Base-by-base conservation (phyloP, 2,329 filamentous ascomycete genomes). In the Aspergillus spinulosporus region DNA sequence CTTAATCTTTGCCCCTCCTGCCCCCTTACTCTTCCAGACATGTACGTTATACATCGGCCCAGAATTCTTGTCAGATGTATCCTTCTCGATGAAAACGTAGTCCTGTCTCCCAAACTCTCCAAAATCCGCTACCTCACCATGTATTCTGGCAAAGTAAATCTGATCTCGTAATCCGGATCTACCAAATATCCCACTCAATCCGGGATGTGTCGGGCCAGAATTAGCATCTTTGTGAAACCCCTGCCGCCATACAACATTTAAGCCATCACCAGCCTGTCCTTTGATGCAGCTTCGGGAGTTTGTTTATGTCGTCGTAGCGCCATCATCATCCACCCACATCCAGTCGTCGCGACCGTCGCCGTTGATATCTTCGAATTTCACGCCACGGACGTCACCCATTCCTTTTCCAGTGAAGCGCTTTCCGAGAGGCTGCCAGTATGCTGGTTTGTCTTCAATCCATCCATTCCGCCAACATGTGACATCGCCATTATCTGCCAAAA, bases 381-480 rank as follows among this genome's bases (percentile, higher is more conserved):
- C 52, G 26, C 57, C 52, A 2, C 2, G 11, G 8, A 59, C 26
- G 12, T 59, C 36, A 26, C 57, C 52, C 57, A 54, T 60, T 12
- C 34, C 43, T 47, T 56, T 55, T 8, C 54, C 59, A 3, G 52
- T 53, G 43, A 66, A 70, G 1, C 59, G 49, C 15, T 57, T 7
- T 61, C 68, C 34, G 14, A 76, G 61, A 1, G 59, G 50, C 56
- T 77, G 70, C 71, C 72, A 77, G 58, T 68, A 73, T 1, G 57
- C 59, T 0, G 72, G 68, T 1, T 47, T 59, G 3, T 72, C 62
- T 1, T 63, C 66, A 29, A 57, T 34, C 31, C 31, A 34, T 6
- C 31, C 31, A 34, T 34, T 34, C 3, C 73, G 64, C 66, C 66
- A 74, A 58, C 45, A 49, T 26, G 4, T 43, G 3, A 54, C 44